phyloP scores from a whole-genome alignment of 148 eudicot genomes.

The Cornus florida region DNA sequence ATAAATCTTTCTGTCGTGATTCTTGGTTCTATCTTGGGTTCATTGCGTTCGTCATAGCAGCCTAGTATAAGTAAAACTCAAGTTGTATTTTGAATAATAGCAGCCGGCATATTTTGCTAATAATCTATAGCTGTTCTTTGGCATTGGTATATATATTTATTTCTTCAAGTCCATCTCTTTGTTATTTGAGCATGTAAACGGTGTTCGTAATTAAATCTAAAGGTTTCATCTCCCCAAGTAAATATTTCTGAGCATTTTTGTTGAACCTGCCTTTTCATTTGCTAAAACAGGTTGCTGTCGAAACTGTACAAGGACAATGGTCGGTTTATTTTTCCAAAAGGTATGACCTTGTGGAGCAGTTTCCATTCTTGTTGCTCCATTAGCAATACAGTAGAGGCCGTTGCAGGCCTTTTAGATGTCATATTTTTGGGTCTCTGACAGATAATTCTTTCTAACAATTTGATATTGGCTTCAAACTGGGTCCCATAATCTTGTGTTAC shows the following conservation, averaged over 20 bases:
- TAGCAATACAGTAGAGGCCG: not conserved
- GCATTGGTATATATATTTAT: not conserved
- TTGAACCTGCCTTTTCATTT: not conserved
- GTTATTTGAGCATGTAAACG: no score
- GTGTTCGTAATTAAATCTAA: no score
- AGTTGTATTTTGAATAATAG: not conserved
- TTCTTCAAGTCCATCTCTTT: not conserved
- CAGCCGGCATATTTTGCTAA: not conserved
- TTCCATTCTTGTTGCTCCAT: not conserved
- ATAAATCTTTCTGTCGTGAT: no score
- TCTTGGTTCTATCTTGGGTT: no score
- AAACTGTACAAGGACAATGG: not conserved
- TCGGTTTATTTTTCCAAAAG: not conserved
- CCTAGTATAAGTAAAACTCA: not conserved
- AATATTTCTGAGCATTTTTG: not conserved
- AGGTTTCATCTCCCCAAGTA: not conserved
- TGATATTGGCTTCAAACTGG: not conserved
- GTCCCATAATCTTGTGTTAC: not conserved
- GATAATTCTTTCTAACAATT: not conserved
- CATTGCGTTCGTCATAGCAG: no score
- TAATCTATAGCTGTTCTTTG: not conserved
- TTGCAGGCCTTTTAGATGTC: not conserved
- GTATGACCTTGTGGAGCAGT: not conserved
- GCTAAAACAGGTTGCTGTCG: slow-evolving; percentile 1
- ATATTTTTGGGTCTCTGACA: not conserved